These are phyloP conservation scores for Globisporangium paroecandrum DNA, from an alignment of 352 stramenopile genomes.

Conservation along the genomic window DNA sequence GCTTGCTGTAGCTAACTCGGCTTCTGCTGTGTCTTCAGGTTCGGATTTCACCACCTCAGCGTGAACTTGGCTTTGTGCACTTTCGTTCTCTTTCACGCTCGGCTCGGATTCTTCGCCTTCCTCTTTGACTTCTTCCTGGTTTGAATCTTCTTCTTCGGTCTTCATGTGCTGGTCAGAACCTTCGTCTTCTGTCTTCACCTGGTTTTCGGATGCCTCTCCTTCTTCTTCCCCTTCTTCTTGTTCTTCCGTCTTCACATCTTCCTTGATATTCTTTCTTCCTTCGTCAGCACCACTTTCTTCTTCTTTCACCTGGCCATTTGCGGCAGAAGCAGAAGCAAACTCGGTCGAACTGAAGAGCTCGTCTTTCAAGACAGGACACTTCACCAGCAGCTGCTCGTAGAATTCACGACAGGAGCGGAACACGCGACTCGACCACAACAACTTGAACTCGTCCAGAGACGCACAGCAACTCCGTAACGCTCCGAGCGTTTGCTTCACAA, in stretches of 20 bases:
- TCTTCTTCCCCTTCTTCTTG: background rate
- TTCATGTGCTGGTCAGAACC: background rate
- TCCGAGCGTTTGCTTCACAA: conserved; percentile 48
- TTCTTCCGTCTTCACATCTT: background rate
- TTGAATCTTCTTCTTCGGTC: background rate
- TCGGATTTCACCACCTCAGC: background rate
- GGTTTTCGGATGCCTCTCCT: background rate
- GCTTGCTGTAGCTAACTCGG: background rate
- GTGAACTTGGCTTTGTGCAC: background rate
- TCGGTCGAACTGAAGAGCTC: conserved; percentile 23
- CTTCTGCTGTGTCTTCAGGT: background rate
- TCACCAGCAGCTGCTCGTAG: conserved; percentile 56
- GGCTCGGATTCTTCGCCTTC: conserved; percentile 4
- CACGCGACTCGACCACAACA: conserved; percentile 50
- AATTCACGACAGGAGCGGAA: conserved; percentile 54
- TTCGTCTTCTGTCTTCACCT: background rate
- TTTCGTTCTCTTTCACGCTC: background rate
- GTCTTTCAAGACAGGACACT: conserved; percentile 27
- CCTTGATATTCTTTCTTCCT: background rate
- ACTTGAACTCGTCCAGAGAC: conserved; percentile 57
- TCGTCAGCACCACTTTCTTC: background rate
- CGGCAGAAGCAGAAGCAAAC: background rate
- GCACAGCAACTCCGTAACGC: conserved; percentile 37
- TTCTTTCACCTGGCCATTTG: background rate
- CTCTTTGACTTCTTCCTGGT: background rate